A percentile compares a stretch with the other conserved stretches of the same genome.
Evolutionary conservation across 495 filamentous ascomycete genomes (phyloP).

Genomic region (Pyrenopolyporus hunteri): DNA sequence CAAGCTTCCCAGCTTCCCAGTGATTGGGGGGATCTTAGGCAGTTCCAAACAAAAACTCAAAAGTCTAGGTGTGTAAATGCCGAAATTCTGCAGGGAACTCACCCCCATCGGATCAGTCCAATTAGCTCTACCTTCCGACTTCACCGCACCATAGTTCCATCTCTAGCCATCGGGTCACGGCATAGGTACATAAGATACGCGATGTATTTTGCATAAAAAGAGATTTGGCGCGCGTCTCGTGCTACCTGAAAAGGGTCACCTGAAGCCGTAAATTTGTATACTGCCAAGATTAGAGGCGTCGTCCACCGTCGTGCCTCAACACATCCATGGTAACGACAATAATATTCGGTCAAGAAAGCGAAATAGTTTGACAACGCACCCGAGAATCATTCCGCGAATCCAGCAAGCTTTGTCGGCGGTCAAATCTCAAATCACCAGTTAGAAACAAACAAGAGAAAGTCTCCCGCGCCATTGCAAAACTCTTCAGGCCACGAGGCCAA

Average conservation of each 20-base stretch:
- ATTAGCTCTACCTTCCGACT: constrained; percentile 16
- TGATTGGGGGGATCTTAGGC: too few relatives aligned
- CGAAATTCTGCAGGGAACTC: too few relatives aligned
- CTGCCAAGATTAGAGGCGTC: constrained; percentile 27
- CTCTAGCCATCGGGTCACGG: constrained; percentile 9
- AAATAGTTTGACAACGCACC: not conserved
- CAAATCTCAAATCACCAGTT: constrained; percentile 4
- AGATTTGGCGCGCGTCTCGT: not conserved
- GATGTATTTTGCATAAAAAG: not conserved
- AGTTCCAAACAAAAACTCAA: too few relatives aligned
- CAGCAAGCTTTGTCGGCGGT: constrained; percentile 11
- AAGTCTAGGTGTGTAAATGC: too few relatives aligned
- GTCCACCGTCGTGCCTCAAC: constrained; percentile 20
- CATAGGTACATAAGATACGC: not conserved
- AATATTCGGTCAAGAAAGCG: constrained; percentile 10
- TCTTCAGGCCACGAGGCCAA: constrained; percentile 25
- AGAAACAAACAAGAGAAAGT: constrained; percentile 10
- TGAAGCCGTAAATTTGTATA: constrained; percentile 11
- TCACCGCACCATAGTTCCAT: too few relatives aligned
- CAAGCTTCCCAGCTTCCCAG: too few relatives aligned
- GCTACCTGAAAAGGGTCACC: constrained; percentile 17
- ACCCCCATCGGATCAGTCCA: constrained; percentile 11
- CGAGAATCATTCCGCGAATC: not conserved
- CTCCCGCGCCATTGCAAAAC: not conserved
- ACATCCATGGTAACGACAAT: constrained; percentile 10